These are phyloP conservation scores for Ustilago cynodontis DNA, from an alignment of 1,284 basidiomycete species.

Conservation along the genomic window DNA sequence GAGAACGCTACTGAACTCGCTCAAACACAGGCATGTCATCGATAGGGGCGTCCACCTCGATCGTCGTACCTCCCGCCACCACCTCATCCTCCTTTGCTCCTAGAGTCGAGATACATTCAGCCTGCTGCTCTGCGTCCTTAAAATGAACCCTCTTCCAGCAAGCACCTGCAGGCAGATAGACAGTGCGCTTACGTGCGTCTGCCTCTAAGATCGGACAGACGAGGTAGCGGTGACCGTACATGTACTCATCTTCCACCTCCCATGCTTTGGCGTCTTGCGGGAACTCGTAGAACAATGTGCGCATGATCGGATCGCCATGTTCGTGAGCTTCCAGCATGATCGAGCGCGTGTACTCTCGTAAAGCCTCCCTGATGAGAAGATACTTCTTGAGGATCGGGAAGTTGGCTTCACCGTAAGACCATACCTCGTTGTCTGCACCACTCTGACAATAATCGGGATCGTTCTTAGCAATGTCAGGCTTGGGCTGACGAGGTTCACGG, in stretches of 20 bases:
- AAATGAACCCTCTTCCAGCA: slow-evolving; percentile 10
- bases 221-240: slow-evolving; percentile 33
- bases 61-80: slow-evolving; percentile 8
- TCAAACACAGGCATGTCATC: slow-evolving; percentile 36
- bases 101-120: not conserved
- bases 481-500: slow-evolving; percentile 32
- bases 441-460: slow-evolving; percentile 22
- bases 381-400: slow-evolving; percentile 31
- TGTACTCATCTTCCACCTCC: slow-evolving; percentile 33
- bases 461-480: slow-evolving; percentile 13
- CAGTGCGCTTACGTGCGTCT: not conserved
- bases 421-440: slow-evolving; percentile 37
- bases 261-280: slow-evolving; percentile 16
- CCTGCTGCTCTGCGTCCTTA: not conserved
- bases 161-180: slow-evolving; percentile 26
- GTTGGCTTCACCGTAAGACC: slow-evolving; percentile 22
- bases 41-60: slow-evolving; percentile 17
- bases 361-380: slow-evolving; percentile 16
- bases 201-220: slow-evolving; percentile 28
- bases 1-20: too few species aligned
- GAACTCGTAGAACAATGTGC: slow-evolving; percentile 34
- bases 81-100: not conserved
- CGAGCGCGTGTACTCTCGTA: slow-evolving; percentile 21
- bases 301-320: slow-evolving; percentile 28
- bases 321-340: slow-evolving; percentile 15